A percentile compares a stretch with the other conserved stretches of the same genome.
phyloP scores from a whole-genome alignment of 345 rosid species.

The Sonneratia alba region DNA sequence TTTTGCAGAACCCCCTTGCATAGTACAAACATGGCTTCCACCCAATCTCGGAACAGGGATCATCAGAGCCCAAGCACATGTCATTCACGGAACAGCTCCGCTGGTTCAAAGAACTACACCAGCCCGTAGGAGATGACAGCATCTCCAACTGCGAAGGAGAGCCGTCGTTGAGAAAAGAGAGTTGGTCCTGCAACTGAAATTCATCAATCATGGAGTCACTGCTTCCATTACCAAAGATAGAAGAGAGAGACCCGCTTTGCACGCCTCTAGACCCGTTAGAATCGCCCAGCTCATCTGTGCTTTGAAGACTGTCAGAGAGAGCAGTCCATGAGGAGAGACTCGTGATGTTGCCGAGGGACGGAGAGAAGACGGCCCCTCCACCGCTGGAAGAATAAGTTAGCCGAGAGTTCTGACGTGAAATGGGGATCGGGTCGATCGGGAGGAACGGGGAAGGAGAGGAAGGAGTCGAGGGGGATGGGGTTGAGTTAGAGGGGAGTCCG shows the following conservation, averaged over 20 bases:
- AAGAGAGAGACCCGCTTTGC: conserved; percentile 34
- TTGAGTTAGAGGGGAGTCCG: conserved; percentile 37
- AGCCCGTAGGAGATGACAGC: conserved; percentile 32
- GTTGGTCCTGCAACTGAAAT: conserved; percentile 56
- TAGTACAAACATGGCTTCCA: conserved; percentile 84
- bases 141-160: conserved; percentile 20
- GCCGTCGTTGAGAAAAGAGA: conserved; percentile 51
- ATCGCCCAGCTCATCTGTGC: conserved; percentile 1
- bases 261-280: background rate
- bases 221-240: conserved; percentile 41
- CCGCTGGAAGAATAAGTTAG: conserved; percentile 23
- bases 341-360: conserved; percentile 25
- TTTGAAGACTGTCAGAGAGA: conserved; percentile 19
- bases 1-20: conserved; percentile 90
- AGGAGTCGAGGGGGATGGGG: conserved; percentile 38
- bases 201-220: conserved; percentile 32
- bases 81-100: conserved; percentile 73
- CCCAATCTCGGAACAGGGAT: conserved; percentile 52
- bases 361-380: conserved; percentile 15
- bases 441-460: conserved; percentile 37
- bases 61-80: conserved; percentile 52
- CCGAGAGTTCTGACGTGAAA: conserved; percentile 32
- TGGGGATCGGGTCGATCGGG: conserved; percentile 20
- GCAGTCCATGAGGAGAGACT: conserved; percentile 34
- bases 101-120: conserved; percentile 47